A percentile compares a stretch with the other conserved stretches of the same genome.
Conservation (phyloP, 148 eudicot species). For the Persicaria tinctoria region DNA sequence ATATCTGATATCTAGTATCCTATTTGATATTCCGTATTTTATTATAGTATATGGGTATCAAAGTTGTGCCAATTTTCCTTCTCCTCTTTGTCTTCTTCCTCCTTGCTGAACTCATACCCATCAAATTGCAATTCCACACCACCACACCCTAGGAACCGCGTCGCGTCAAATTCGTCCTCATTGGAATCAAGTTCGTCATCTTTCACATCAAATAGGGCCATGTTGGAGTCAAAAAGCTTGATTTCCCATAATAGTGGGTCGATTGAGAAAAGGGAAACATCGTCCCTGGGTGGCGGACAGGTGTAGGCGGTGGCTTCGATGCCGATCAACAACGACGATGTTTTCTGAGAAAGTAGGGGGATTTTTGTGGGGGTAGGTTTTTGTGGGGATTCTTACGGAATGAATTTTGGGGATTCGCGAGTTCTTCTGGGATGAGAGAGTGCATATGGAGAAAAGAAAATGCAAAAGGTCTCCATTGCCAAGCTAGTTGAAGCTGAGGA, state of each 20-base stretch:
- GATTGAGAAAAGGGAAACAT: slow-evolving; percentile 17
- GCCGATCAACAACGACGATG: slow-evolving; percentile 25
- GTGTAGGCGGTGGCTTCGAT: slow-evolving; percentile 81
- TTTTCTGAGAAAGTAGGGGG: not conserved
- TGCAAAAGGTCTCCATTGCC: slow-evolving; percentile 30
- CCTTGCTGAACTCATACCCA: slow-evolving; percentile 12
- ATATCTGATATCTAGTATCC: too few relatives aligned
- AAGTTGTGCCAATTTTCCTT: slow-evolving; percentile 44
- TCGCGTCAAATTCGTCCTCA: slow-evolving; percentile 15
- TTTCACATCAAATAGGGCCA: slow-evolving; percentile 2
- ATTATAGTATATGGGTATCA: too few relatives aligned
- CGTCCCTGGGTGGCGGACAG: slow-evolving; percentile 55
- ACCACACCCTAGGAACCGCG: slow-evolving; percentile 15
- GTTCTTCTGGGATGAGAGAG: slow-evolving; percentile 28
- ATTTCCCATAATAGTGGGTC: slow-evolving; percentile 21
- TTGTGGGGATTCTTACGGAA: slow-evolving; percentile 21
- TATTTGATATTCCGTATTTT: too few relatives aligned
- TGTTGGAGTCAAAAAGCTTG: slow-evolving; percentile 30
- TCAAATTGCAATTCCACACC: slow-evolving; percentile 12
- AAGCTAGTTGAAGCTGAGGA: not conserved
- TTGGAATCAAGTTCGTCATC: slow-evolving; percentile 6
- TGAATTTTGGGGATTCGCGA: not conserved
- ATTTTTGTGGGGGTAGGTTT: slow-evolving; percentile 14
- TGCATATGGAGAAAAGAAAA: slow-evolving; percentile 27
- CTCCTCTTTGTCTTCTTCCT: slow-evolving; percentile 32